Percentiles rank a stretch among this genome's conserved stretches.
Evolutionary conservation across 768 basidiomycete species (phyloP).

Genomic region (Pholiota conissans): DNA sequence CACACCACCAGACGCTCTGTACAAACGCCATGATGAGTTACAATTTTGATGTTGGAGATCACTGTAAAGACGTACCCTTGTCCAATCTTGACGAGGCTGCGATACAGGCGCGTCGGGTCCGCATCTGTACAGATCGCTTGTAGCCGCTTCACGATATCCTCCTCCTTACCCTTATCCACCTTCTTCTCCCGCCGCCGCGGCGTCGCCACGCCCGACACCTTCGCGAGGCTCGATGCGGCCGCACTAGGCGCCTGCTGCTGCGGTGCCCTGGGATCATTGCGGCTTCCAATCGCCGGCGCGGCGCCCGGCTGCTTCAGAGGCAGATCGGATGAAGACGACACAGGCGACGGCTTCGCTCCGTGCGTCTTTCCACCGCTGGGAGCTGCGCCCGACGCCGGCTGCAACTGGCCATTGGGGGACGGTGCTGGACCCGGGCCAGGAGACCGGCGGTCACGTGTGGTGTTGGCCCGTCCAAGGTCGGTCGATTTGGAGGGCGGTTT

Average conservation of each 20-base stretch:
- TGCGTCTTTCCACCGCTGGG: not conserved
- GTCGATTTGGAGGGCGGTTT: conserved; percentile 42
- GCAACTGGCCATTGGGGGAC: conserved; percentile 27
- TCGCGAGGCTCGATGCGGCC: conserved; percentile 65
- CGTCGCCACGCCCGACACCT: conserved; percentile 73
- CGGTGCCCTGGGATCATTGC: conserved; percentile 32
- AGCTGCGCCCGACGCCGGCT: not conserved
- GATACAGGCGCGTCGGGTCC: conserved; percentile 92
- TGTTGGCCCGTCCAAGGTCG: conserved; percentile 67
- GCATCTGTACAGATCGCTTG: conserved; percentile 97
- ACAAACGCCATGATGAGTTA: not conserved
- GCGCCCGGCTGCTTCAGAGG: conserved; percentile 39
- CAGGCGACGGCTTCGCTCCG: conserved; percentile 47
- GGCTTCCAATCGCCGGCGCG: conserved; percentile 6
- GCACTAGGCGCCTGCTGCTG: conserved; percentile 58
- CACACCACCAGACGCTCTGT: conserved; percentile 93
- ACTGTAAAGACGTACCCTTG: conserved; percentile 73
- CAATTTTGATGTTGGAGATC: conserved; percentile 6
- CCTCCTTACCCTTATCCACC: conserved; percentile 76
- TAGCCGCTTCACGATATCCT: conserved; percentile 88
- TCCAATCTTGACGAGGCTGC: conserved; percentile 94
- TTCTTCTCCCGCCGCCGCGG: conserved; percentile 87
- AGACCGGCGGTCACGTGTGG: conserved; percentile 62
- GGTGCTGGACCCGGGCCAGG: conserved; percentile 34
- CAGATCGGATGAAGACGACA: conserved; percentile 59